Percentiles rank a stretch among this genome's conserved stretches.
Evolutionary conservation across 1,139 yeast species (phyloP).

Genomic region (Debaryomyces subglobosus): DNA sequence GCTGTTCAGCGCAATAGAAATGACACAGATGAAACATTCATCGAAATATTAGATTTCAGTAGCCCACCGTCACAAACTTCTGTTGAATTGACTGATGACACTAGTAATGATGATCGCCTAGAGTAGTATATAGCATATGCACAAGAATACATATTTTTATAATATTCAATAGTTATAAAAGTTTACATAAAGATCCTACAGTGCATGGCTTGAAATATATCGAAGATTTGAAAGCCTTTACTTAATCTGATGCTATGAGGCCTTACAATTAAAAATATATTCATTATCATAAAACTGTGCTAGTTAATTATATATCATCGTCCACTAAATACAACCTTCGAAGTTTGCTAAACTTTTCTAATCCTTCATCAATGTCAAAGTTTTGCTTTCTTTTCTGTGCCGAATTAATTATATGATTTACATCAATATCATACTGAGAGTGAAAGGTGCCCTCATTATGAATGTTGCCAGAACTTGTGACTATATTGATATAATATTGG

Average conservation of each 20-base stretch:
- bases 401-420: slow-evolving; percentile 15
- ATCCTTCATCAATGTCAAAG: slow-evolving; percentile 36
- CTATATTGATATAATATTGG: slow-evolving; percentile 30
- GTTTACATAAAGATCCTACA: too few species aligned
- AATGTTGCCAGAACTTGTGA: slow-evolving; percentile 25
- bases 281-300: not conserved
- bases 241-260: too few species aligned
- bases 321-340: slow-evolving; percentile 36
- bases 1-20: slow-evolving; percentile 73
- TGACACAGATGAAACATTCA: slow-evolving; percentile 55
- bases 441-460: slow-evolving; percentile 32
- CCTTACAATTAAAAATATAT: too few species aligned
- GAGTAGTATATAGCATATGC: not conserved
- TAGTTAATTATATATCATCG: slow-evolving; percentile 19
- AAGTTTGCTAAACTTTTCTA: slow-evolving; percentile 37
- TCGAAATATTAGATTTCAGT: slow-evolving; percentile 87
- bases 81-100: not conserved
- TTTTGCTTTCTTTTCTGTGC: slow-evolving; percentile 19
- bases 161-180: too few species aligned
- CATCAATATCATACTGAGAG: slow-evolving; percentile 18
- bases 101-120: not conserved
- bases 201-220: too few species aligned
- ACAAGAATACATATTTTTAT: not conserved
- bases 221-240: too few species aligned
- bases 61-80: slow-evolving; percentile 27